Evolutionary conservation across 441 rosid genomes (phyloP).

Genomic region (Aquilaria agallochum): DNA sequence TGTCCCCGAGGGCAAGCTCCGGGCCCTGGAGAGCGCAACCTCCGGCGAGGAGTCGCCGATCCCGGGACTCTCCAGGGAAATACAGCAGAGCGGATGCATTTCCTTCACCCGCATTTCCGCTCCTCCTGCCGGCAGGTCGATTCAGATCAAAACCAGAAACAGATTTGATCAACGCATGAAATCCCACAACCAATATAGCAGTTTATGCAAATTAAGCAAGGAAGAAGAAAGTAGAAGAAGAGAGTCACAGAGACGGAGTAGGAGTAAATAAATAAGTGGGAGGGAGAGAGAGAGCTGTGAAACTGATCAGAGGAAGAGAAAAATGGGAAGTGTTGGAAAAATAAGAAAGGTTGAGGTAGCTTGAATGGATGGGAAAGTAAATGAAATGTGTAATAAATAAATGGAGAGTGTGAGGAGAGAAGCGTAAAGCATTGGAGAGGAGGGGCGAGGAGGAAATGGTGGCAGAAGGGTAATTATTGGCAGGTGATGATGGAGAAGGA

Average conservation of each 20-base stretch:
- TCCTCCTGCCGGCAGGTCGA: background rate
- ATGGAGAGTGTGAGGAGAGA: background rate
- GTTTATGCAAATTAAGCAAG: background rate
- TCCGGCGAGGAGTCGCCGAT: conserved; percentile 59
- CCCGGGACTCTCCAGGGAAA: conserved; percentile 68
- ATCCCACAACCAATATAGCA: background rate
- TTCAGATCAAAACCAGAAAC: conserved; percentile 24
- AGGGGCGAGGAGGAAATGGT: conserved; percentile 6
- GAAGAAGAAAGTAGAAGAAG: background rate
- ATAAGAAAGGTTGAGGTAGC: conserved; percentile 16
- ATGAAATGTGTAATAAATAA: background rate
- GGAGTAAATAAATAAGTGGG: conserved; percentile 8
- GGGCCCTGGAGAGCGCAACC: conserved; percentile 47
- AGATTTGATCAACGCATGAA: conserved; percentile 12
- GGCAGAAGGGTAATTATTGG: conserved; percentile 26
- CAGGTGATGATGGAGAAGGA: background rate
- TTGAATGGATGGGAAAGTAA: conserved; percentile 40
- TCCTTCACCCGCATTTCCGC: conserved; percentile 84
- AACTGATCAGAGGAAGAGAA: conserved; percentile 28
- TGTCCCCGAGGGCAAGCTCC: conserved; percentile 56
- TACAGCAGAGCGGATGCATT: conserved; percentile 90
- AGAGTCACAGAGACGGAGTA: conserved; percentile 4
- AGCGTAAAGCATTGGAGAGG: conserved; percentile 4
- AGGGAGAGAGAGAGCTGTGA: conserved; percentile 38
- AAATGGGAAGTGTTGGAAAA: conserved; percentile 11